Conservation (phyloP, 495 filamentous ascomycete genomes). For the Penicillium atrosanguineum region DNA sequence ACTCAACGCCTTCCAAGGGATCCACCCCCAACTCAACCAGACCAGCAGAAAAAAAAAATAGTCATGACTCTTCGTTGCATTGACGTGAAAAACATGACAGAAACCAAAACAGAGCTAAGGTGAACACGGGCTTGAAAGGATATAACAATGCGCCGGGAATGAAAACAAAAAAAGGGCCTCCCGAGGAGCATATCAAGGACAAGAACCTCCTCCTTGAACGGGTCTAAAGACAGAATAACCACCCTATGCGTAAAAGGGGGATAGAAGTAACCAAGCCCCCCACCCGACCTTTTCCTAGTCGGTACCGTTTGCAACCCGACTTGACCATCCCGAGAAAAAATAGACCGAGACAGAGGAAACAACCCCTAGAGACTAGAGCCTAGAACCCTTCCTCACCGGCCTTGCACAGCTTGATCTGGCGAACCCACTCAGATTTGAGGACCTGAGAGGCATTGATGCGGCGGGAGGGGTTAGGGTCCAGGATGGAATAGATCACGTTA, state of each 20-base stretch:
- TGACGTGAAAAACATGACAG: conserved; percentile 40
- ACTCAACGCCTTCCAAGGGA: not conserved
- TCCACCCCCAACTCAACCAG: conserved; percentile 8
- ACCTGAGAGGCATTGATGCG: conserved; percentile 96
- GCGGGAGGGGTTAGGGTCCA: conserved; percentile 86
- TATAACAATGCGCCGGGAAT: conserved; percentile 23
- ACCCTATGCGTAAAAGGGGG: conserved; percentile 23
- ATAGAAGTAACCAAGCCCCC: not conserved
- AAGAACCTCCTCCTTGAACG: conserved; percentile 17
- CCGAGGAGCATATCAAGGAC: conserved; percentile 28
- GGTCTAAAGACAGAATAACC: conserved; percentile 30
- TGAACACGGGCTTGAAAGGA: conserved; percentile 12
- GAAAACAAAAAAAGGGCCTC: conserved; percentile 19
- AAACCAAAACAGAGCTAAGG: conserved; percentile 26
- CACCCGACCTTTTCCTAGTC: not conserved
- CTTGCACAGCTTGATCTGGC: conserved; percentile 94
- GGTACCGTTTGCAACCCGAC: not conserved
- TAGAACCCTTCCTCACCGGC: conserved; percentile 88
- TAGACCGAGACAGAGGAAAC: too few species aligned
- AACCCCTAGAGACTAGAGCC: conserved; percentile 11
- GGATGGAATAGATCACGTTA: conserved; percentile 97
- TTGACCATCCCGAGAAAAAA: not conserved
- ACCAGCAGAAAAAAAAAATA: conserved; percentile 21
- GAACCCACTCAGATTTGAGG: conserved; percentile 96
- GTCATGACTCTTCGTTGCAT: conserved; percentile 50